Conservation (phyloP, 305 asterid species). For the Fraxinus platypoda region DNA sequence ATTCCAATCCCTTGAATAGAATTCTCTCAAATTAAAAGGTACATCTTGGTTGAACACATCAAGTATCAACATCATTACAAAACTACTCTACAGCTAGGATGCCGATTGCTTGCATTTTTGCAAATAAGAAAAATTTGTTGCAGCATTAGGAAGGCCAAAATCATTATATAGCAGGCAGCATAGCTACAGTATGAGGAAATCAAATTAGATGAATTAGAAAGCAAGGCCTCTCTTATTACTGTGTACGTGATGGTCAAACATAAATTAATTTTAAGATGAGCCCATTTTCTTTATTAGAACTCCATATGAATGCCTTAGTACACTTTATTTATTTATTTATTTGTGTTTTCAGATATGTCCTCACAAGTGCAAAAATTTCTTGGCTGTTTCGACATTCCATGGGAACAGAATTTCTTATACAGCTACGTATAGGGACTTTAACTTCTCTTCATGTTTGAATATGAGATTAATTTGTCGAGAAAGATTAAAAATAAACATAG, state of each 20-base stretch:
- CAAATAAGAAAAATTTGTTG: not conserved
- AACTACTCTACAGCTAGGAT: not conserved
- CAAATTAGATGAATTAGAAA: not conserved
- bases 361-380: not conserved
- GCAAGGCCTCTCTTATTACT: not conserved
- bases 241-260: not conserved
- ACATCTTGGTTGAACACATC: not conserved
- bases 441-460: not conserved
- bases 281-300: not conserved
- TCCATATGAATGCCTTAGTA: not conserved
- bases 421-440: constrained; percentile 11
- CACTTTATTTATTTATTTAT: not conserved
- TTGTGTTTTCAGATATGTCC: not conserved
- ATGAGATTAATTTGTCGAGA: constrained; percentile 6
- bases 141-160: not conserved
- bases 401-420: not conserved
- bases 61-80: not conserved
- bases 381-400: not conserved
- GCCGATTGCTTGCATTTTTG: not conserved
- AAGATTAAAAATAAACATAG: constrained; percentile 13
- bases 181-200: not conserved
- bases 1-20: not conserved
- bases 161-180: not conserved
- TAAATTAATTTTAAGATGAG: not conserved
- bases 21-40: not conserved